Base-by-base conservation (phyloP, 495 filamentous ascomycete species). In the Talaromyces borbonicus region DNA sequence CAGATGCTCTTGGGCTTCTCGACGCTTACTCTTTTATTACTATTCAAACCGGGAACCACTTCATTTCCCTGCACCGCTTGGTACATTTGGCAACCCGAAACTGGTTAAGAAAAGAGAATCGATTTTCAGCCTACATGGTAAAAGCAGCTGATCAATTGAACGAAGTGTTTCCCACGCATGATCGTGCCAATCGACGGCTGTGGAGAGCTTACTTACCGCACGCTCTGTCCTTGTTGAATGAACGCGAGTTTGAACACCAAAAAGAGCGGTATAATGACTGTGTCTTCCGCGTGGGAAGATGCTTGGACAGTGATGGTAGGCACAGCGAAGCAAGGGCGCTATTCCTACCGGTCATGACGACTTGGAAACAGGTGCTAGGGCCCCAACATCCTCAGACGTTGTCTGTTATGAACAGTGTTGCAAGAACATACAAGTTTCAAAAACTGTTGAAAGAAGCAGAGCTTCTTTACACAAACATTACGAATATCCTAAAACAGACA, bases 141-240 rank as follows among this genome's bases (percentile, higher is more conserved):
- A n/a, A 43, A 15, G 51, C 43, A 15, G 18, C 55, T 11, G 19
- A 6, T 18, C 29, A 43, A 14, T n/a, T 68, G 0, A n/a, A 22
- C 20, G 4, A 49, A 4, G 33, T 48, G 1, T 63, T 58, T 33
- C 62, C 61, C 7, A 23, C 27, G 1, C 4, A 42, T 23, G 46
- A 62, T n/a, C 46, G 47, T 12, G 15, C 9, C 11, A 49, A 60
- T 48, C 57, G 51, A 18, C 37, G 8, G 32, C 27, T 52, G 12
- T 63, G 59, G 60, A 49, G 53, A 25, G 44, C 47, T 43, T 55
- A 58, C 15, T 8, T 69, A n/a, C 63, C 64, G 30, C 67, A 69
- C 51, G 61, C 63, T 22, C 37, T 57, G n/a, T n/a, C n/a, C n/a
- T n/a, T n/a, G n/a, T n/a, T n/a, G n/a, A n/a, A n/a, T n/a, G n/a